phyloP scores from a whole-genome alignment of 345 rosid species.

The Populus nigra region DNA sequence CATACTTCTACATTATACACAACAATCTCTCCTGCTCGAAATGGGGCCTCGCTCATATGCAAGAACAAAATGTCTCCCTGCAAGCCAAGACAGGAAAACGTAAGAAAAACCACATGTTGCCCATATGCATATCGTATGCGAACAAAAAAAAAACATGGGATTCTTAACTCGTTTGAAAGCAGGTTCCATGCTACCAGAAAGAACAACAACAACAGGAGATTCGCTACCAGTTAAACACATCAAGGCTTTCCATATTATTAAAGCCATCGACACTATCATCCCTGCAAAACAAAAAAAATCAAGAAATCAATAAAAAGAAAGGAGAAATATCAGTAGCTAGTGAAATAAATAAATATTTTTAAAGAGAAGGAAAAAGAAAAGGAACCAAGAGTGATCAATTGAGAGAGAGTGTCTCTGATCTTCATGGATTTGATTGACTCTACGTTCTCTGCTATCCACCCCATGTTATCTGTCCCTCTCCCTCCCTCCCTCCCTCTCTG shows the following conservation, averaged over 20 bases:
- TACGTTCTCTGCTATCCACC: constrained; percentile 35
- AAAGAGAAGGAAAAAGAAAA: constrained; percentile 20
- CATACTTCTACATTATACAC: constrained; percentile 62
- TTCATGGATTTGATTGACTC: constrained; percentile 47
- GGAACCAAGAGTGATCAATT: constrained; percentile 53
- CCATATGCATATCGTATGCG: neutral
- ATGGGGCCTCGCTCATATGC: constrained; percentile 60
- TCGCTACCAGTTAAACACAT: constrained; percentile 67
- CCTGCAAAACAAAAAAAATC: constrained; percentile 29
- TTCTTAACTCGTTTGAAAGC: constrained; percentile 59
- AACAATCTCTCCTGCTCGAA: constrained; percentile 68
- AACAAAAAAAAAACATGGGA: neutral
- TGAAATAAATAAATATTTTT: neutral
- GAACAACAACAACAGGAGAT: constrained; percentile 78
- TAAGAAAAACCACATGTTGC: neutral
- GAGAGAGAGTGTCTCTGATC: constrained; percentile 49
- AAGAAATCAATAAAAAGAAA: neutral
- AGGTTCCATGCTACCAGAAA: constrained; percentile 81
- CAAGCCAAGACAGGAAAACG: constrained; percentile 16
- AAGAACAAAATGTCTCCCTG: constrained; percentile 78
- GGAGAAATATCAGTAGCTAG: too few relatives aligned
- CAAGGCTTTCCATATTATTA: constrained; percentile 78
- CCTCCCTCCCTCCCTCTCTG: neutral
- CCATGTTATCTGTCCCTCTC: constrained; percentile 7
- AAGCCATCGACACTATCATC: constrained; percentile 55